Evolutionary conservation across 164 flowering plant genomes (phyloP).

Genomic region (Platanus orientalis): DNA sequence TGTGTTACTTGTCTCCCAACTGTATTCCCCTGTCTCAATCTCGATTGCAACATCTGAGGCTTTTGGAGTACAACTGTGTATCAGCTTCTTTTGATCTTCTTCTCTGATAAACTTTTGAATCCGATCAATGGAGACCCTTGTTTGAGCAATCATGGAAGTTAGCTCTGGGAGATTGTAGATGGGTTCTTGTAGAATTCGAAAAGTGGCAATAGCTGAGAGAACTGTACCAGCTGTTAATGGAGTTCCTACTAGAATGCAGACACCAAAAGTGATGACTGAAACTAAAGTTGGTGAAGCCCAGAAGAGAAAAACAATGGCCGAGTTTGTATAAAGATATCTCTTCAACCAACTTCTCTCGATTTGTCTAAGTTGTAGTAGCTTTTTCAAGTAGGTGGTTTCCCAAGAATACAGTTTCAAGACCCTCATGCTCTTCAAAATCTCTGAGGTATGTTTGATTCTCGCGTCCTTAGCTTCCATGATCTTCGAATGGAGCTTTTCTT

Average conservation of each 20-base stretch:
- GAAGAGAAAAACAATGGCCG: constrained; percentile 70
- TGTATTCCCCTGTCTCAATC: constrained; percentile 50
- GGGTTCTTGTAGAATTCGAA: constrained; percentile 77
- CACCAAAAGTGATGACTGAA: constrained; percentile 67
- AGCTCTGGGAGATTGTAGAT: constrained; percentile 84
- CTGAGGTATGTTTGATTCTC: constrained; percentile 74
- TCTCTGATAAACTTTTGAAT: constrained; percentile 43
- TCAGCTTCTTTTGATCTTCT: constrained; percentile 39
- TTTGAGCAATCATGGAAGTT: constrained; percentile 68
- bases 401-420: constrained; percentile 79
- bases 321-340: constrained; percentile 63
- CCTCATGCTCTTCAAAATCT: constrained; percentile 73
- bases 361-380: constrained; percentile 54
- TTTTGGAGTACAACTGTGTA: constrained; percentile 7
- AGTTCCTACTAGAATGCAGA: constrained; percentile 48
- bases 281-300: constrained; percentile 90
- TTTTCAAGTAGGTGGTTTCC: constrained; percentile 58
- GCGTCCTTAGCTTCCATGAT: constrained; percentile 84
- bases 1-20: constrained; percentile 45
- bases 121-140: constrained; percentile 72
- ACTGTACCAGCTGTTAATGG: constrained; percentile 70
- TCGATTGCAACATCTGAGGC: constrained; percentile 41
- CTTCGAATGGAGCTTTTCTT: constrained; percentile 53
- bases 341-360: constrained; percentile 55
- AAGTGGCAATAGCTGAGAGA: constrained; percentile 80